Conservation (phyloP, 345 rosid species). For the Arabidopsis thaliana region DNA sequence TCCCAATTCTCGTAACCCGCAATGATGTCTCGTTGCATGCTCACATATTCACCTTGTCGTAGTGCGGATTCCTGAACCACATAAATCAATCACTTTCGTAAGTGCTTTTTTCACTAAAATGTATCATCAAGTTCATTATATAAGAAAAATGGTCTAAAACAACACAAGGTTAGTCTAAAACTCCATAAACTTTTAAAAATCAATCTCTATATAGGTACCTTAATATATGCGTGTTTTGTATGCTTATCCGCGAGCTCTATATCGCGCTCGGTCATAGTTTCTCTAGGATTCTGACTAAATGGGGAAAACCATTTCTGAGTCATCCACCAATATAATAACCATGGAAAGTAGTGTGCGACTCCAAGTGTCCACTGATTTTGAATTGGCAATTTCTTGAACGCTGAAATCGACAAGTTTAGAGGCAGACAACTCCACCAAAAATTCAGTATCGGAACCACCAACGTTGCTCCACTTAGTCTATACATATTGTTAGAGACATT, state of each 20-base stretch:
- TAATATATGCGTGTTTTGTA: conserved; percentile 45
- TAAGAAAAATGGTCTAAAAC: not conserved
- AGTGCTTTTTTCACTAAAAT: not conserved
- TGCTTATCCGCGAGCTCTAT: conserved; percentile 51
- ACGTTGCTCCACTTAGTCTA: conserved; percentile 66
- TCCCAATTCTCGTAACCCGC: conserved; percentile 65
- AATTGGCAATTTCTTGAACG: conserved; percentile 48
- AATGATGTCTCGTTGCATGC: conserved; percentile 60
- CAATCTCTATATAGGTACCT: conserved; percentile 38
- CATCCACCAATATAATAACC: conserved; percentile 93
- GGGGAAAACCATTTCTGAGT: conserved; percentile 79
- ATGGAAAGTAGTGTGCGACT: conserved; percentile 71
- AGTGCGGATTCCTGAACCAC: conserved; percentile 51
- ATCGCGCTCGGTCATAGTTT: conserved; percentile 51
- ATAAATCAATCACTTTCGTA: not conserved
- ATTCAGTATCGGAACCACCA: conserved; percentile 74
- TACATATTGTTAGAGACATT: not conserved
- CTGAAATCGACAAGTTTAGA: conserved; percentile 43
- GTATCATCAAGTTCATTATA: not conserved
- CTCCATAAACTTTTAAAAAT: not conserved
- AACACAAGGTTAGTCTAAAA: not conserved
- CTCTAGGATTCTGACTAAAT: conserved; percentile 50
- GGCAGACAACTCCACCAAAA: conserved; percentile 93
- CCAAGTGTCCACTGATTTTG: conserved; percentile 54
- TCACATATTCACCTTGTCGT: conserved; percentile 71